Percentiles rank a stretch among this genome's conserved stretches.
phyloP scores from a whole-genome alignment of 2,329 filamentous ascomycete species.

The Sarocladium brachiariae region DNA sequence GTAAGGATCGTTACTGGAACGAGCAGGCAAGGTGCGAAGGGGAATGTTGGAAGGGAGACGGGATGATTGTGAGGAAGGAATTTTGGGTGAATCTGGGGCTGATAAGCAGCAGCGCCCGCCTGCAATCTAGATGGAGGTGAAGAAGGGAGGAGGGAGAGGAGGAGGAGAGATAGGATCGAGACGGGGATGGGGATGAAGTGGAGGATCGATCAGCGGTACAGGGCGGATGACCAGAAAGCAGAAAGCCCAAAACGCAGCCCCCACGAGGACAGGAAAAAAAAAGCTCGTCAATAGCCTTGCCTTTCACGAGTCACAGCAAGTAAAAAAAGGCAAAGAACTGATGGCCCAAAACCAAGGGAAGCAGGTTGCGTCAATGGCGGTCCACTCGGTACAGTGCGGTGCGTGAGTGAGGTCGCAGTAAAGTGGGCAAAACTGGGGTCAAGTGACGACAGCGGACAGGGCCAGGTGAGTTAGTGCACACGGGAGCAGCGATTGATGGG shows the following conservation, averaged over 20 bases:
- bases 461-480: background rate
- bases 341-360: background rate
- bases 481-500: no score
- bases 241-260: background rate
- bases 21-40: conserved; percentile 62
- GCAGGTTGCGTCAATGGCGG: conserved; percentile 5
- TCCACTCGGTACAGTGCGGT: background rate
- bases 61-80: conserved; percentile 66
- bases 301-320: conserved; percentile 3
- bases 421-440: conserved; percentile 7
- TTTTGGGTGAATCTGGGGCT: conserved; percentile 75
- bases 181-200: background rate
- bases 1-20: conserved; percentile 25
- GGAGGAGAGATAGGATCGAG: conserved; percentile 21
- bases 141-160: conserved; percentile 26
- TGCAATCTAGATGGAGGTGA: conserved; percentile 30
- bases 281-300: background rate
- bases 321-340: background rate
- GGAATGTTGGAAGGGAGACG: conserved; percentile 81
- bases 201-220: conserved; percentile 3
- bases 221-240: conserved; percentile 4
- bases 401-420: conserved; percentile 5
- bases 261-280: background rate
- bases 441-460: conserved; percentile 7
- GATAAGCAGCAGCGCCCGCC: conserved; percentile 67